A percentile compares a stretch with the other conserved stretches of the same genome.
Evolutionary conservation across 257 asterid genomes (phyloP).

Genomic region (Thymus mandschuricus): DNA sequence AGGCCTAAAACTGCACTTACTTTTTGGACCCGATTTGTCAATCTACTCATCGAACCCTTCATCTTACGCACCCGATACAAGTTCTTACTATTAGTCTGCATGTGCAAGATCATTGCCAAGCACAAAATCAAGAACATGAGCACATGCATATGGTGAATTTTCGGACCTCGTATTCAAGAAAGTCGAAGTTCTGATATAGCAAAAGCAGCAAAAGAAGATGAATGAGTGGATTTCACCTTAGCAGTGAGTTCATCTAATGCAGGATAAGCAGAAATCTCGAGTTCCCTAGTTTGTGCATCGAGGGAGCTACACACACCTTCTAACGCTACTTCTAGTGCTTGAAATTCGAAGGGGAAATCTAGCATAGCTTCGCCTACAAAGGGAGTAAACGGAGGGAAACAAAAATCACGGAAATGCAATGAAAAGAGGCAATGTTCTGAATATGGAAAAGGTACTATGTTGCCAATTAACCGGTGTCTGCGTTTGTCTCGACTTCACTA

Average conservation of each 20-base stretch:
- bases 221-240: conserved; percentile 46
- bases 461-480: conserved; percentile 45
- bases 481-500: conserved; percentile 47
- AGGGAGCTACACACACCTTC: conserved; percentile 87
- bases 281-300: conserved; percentile 75
- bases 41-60: conserved; percentile 83
- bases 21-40: conserved; percentile 85
- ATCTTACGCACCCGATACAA: conserved; percentile 86
- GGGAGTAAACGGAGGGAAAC: neutral
- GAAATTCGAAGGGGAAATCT: conserved; percentile 89
- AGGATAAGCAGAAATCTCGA: conserved; percentile 89
- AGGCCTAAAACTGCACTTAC: conserved; percentile 38
- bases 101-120: neutral
- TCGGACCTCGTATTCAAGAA: no score
- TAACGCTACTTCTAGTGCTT: conserved; percentile 89
- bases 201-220: neutral
- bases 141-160: no score
- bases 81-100: conserved; percentile 80
- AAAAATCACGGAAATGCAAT: neutral
- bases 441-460: neutral
- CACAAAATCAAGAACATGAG: neutral
- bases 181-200: no score
- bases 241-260: conserved; percentile 94
- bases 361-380: conserved; percentile 22
- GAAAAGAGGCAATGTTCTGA: neutral